These are phyloP conservation scores for Pelargonium citronellum DNA, from an alignment of 441 rosid genomes.

Conservation along the genomic window DNA sequence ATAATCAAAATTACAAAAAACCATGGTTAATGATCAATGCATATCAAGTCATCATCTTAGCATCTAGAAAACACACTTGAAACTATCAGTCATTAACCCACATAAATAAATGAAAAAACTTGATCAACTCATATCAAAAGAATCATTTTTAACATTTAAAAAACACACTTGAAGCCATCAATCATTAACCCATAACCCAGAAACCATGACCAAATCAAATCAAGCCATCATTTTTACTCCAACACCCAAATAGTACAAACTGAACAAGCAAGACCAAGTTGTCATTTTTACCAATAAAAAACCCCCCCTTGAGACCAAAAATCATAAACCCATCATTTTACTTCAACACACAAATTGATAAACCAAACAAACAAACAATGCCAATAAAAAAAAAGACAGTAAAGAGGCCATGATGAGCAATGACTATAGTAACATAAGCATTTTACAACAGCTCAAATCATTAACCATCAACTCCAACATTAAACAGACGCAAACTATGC, in stretches of 20 bases:
- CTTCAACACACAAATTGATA: no score
- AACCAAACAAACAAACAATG: neutral
- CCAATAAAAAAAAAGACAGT: neutral
- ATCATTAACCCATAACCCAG: constrained; percentile 1
- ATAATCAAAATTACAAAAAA: neutral
- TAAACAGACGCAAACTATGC: no score
- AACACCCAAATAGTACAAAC: neutral
- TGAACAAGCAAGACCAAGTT: no score
- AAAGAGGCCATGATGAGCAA: no score
- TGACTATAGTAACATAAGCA: no score
- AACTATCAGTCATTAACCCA: neutral
- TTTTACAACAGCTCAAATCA: no score
- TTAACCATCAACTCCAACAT: no score
- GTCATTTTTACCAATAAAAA: no score
- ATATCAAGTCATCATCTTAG: neutral
- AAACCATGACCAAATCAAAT: neutral
- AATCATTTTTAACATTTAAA: neutral
- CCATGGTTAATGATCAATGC: neutral
- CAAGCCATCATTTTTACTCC: neutral
- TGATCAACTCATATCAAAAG: neutral
- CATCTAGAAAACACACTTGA: neutral
- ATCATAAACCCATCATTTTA: no score
- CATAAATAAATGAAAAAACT: neutral
- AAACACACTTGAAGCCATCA: neutral
- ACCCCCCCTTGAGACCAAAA: no score